These are phyloP conservation scores for Penium margaritaceum DNA, from an alignment of 139 green algal genomes.

Conservation along the genomic window DNA sequence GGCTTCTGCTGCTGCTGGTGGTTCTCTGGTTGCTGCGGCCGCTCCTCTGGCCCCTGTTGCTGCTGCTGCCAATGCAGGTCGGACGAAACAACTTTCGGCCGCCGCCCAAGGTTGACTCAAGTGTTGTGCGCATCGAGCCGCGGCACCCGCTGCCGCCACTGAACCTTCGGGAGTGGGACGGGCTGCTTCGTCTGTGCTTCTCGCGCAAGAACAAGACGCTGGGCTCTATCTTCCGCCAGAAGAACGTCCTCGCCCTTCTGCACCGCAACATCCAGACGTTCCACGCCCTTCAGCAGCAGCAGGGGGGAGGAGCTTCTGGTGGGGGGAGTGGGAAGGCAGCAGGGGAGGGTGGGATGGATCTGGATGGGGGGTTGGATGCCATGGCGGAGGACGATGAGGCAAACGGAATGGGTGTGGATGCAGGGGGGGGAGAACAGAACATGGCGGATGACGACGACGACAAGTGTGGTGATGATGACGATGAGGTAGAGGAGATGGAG, in stretches of 20 bases:
- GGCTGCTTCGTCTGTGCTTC: conserved; percentile 84
- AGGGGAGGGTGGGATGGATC: not conserved
- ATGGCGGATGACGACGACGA: conserved; percentile 19
- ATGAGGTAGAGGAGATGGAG: not conserved
- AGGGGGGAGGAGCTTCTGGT: not conserved
- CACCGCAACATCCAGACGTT: conserved; percentile 52
- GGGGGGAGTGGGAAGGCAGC: not conserved
- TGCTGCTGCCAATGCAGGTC: conserved; percentile 42
- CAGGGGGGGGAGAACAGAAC: not conserved
- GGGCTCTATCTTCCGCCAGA: conserved; percentile 75
- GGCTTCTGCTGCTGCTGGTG: not conserved
- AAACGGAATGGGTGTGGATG: not conserved
- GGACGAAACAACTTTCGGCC: conserved; percentile 85
- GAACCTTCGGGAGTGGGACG: conserved; percentile 97
- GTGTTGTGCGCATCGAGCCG: conserved; percentile 94
- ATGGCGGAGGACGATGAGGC: not conserved
- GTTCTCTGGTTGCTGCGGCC: not conserved
- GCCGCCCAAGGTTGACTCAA: conserved; percentile 94
- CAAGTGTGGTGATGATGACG: conserved; percentile 26
- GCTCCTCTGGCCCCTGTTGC: not conserved
- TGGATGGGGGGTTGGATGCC: not conserved
- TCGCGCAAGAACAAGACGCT: conserved; percentile 95
- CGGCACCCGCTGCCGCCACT: conserved; percentile 81
- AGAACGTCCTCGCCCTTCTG: conserved; percentile 53
- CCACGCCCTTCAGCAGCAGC: conserved; percentile 12